Evolutionary conservation across 768 basidiomycete genomes (phyloP), one percentile per base, ranked within the genome.

Genomic region (Tylopilus intermedius): DNA sequence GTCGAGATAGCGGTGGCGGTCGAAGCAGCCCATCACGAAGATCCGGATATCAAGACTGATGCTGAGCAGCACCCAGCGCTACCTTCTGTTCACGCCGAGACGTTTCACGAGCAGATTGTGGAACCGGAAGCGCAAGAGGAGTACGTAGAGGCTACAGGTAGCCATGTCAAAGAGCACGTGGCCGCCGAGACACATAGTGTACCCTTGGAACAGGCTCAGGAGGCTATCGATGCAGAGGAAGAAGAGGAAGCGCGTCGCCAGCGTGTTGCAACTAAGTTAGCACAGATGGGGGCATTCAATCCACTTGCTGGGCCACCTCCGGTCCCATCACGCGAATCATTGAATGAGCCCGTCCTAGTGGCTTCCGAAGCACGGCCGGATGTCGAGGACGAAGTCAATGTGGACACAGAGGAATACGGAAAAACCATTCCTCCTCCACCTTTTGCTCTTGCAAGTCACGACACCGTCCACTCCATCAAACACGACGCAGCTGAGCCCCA

Each of bases 251-350:
- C 75, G 2, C 77, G 80, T 33, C 75, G 77, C 39, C 76, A 75
- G 55, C 80, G 79, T 47, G 77, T 88, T 21, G 79, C 84, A 22
- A 84, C 81, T 54, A 73, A 70, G 21, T 62, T 82, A 35, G 81
- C 82, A 7, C 79, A 81, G 67, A 82, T 81, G 72, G 87, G 85
- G 14, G 77, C 79, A 57, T 70, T 77, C 71, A 74, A 84, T 58
- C 80, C 84, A 3, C 76, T 84, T 49, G 69, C 73, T 8, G 67
- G 72, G 13, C 73, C 63, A 27, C 67, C 71, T 24, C 63, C 59
- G 8, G 13, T 58, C 29, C 47, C 56, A 5, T 63, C 59, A 13
- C 30, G 7, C 66, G 50, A 45, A 6, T 53, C 62, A 2, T 21
- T 63, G 51, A 48, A 54, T 14, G 61, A 63, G 42, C 46, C 40